Percentiles rank a stretch among this genome's conserved stretches.
phyloP scores from a whole-genome alignment of 2,329 filamentous ascomycete species.

The Meredithiella fracta region DNA sequence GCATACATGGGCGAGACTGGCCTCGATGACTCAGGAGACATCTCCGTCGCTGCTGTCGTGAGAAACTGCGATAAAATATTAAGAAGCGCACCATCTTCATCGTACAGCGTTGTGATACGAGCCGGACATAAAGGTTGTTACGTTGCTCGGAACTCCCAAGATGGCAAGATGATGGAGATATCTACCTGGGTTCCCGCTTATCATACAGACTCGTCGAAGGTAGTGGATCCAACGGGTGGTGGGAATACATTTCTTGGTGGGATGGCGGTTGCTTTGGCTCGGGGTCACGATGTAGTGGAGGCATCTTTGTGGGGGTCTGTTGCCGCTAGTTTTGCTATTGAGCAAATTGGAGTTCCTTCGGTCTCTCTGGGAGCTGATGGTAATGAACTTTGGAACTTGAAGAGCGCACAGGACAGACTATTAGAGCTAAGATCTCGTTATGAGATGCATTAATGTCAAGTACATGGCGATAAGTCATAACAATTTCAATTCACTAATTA shows the following conservation, averaged over 20 bases:
- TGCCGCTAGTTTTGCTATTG: constrained; percentile 81
- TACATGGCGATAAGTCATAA: background rate
- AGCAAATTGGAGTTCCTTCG: constrained; percentile 73
- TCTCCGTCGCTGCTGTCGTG: constrained; percentile 37
- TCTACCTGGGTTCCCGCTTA: constrained; percentile 67
- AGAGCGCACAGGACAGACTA: constrained; percentile 35
- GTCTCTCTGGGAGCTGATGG: constrained; percentile 30
- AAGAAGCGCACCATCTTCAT: constrained; percentile 46
- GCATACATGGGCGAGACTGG: constrained; percentile 57
- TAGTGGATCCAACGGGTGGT: constrained; percentile 86
- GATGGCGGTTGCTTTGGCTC: constrained; percentile 40
- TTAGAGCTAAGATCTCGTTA: constrained; percentile 20
- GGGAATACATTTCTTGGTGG: constrained; percentile 73
- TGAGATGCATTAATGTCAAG: background rate
- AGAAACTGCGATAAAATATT: constrained; percentile 45
- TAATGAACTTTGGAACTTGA: constrained; percentile 46
- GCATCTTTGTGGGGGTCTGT: constrained; percentile 66
- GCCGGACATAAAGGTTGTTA: constrained; percentile 58
- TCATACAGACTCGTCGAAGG: constrained; percentile 36
- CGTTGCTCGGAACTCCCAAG: constrained; percentile 32
- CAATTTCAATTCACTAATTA: too few species aligned
- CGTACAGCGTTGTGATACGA: constrained; percentile 51
- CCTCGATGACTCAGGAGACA: constrained; percentile 36
- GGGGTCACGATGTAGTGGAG: constrained; percentile 45
- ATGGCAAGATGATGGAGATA: constrained; percentile 20